Percentiles rank a stretch among this genome's conserved stretches.
Conservation (phyloP, 2,329 filamentous ascomycete genomes). For the Hypoxylon sp. region DNA sequence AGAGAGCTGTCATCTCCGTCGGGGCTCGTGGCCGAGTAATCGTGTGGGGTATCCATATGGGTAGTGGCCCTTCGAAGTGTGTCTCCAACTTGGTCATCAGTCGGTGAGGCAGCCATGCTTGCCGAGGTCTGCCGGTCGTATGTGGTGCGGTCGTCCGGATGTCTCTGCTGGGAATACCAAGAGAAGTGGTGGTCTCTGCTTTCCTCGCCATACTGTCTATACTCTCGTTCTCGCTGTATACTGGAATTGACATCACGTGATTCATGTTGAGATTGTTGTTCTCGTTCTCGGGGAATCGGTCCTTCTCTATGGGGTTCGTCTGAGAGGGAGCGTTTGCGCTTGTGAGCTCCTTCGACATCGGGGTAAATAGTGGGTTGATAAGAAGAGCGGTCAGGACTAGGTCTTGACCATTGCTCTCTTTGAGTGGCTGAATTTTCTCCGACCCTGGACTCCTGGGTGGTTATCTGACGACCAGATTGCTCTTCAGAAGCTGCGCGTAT, state of each 20-base stretch:
- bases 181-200: constrained; percentile 56
- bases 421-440: constrained; percentile 43
- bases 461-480: constrained; percentile 32
- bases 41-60: constrained; percentile 56
- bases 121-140: constrained; percentile 58
- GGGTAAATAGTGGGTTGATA: constrained; percentile 53
- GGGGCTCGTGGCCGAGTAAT: constrained; percentile 62
- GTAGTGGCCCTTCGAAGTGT: constrained; percentile 55
- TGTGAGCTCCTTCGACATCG: constrained; percentile 62
- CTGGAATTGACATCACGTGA: constrained; percentile 55
- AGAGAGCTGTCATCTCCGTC: constrained; percentile 61
- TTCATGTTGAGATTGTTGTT: constrained; percentile 48
- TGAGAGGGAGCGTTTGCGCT: constrained; percentile 76
- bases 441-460: constrained; percentile 41
- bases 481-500: constrained; percentile 43
- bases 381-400: constrained; percentile 53
- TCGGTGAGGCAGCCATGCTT: constrained; percentile 55
- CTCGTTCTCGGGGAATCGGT: constrained; percentile 43
- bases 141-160: constrained; percentile 56
- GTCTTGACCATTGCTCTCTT: constrained; percentile 53
- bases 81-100: constrained; percentile 60
- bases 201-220: constrained; percentile 56
- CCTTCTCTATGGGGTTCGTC: constrained; percentile 57
- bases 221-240: constrained; percentile 54
- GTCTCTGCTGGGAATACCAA: constrained; percentile 57